Conservation (phyloP, 106 monocot genomes). For the Apostasia ramifera region DNA sequence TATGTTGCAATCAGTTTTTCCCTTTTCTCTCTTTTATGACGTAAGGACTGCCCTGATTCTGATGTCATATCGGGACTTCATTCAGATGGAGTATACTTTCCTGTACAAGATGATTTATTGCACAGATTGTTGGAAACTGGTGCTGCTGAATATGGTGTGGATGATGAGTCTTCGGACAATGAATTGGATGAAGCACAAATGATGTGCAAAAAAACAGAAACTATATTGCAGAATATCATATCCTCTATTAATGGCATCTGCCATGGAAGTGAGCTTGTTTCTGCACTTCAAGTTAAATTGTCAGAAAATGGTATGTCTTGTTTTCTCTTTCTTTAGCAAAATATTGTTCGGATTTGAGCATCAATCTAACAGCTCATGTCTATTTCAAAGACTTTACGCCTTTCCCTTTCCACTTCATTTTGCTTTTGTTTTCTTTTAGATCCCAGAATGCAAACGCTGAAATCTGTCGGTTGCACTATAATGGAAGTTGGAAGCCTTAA, state of each 20-base stretch:
- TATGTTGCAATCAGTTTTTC: too few species aligned
- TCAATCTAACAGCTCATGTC: too few species aligned
- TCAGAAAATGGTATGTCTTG: slow-evolving; percentile 45
- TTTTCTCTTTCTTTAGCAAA: neutral
- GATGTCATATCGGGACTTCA: slow-evolving; percentile 1
- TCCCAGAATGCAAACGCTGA: slow-evolving; percentile 24
- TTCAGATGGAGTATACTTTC: slow-evolving; percentile 44
- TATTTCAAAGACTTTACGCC: neutral
- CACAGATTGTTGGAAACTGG: slow-evolving; percentile 54
- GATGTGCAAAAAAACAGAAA: slow-evolving; percentile 14
- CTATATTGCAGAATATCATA: slow-evolving; percentile 38
- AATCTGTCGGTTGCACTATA: slow-evolving; percentile 17
- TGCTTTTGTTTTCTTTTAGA: slow-evolving; percentile 15
- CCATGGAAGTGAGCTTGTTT: slow-evolving; percentile 34
- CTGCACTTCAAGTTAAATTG: slow-evolving; percentile 17
- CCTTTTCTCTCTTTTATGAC: neutral
- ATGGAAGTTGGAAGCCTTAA: slow-evolving; percentile 38
- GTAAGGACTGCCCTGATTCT: neutral
- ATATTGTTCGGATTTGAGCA: too few species aligned
- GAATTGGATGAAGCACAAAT: slow-evolving; percentile 17
- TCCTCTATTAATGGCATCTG: slow-evolving; percentile 37
- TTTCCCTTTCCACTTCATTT: neutral
- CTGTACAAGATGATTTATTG: slow-evolving; percentile 45
- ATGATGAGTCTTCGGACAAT: slow-evolving; percentile 9
- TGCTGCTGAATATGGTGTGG: slow-evolving; percentile 50